Conservation (phyloP, 2,329 filamentous ascomycete genomes). For the Daldinia sp. region DNA sequence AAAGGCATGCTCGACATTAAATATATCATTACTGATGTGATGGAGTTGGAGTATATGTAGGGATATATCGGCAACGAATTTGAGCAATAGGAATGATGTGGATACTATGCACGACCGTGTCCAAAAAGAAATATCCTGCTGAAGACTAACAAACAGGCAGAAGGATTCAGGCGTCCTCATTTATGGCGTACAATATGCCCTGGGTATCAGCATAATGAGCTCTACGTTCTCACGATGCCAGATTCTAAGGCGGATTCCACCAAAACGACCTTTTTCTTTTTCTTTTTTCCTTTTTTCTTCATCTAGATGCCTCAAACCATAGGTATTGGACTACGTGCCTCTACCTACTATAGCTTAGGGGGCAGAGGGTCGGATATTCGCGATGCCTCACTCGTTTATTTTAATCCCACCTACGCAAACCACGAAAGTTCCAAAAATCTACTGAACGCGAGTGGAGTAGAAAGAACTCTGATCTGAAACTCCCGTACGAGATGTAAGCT, state of each 20-base stretch:
- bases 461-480: too few relatives aligned
- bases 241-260: neutral
- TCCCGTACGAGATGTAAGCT: neutral
- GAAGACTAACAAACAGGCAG: neutral
- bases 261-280: neutral
- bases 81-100: neutral
- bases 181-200: slow-evolving; percentile 4
- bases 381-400: neutral
- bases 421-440: neutral
- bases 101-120: too few relatives aligned
- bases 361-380: neutral
- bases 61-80: neutral
- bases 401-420: neutral
- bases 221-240: neutral
- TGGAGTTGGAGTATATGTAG: neutral
- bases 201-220: neutral
- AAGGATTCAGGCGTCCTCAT: neutral
- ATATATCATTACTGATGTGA: neutral
- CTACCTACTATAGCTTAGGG: neutral
- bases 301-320: too few relatives aligned
- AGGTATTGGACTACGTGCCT: neutral
- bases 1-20: neutral
- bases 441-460: neutral
- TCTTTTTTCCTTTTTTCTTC: too few relatives aligned
- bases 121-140: too few relatives aligned